Base-by-base conservation (phyloP, 371 early-diverging fungal species). In the Mucor lusitanicus region DNA sequence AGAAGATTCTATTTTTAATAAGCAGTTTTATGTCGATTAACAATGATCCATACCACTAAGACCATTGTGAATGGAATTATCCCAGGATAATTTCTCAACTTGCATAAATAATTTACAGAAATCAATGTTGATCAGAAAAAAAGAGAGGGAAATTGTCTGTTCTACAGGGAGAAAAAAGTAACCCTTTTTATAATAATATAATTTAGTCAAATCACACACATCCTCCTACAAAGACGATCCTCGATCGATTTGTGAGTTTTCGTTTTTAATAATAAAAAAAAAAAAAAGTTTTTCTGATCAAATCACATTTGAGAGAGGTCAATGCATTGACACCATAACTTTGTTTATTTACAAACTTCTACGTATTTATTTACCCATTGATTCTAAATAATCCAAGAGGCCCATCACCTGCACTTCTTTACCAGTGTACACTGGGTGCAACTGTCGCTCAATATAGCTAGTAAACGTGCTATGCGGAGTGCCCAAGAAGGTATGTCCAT, bases 381-480 rank as follows among this genome's bases (percentile, higher is more conserved):
- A 50, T 27, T 62, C 27, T 23, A 70, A 50, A 53, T 65, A 70
- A 15, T 70, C 66, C 53, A 56, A 9, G 15, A 70, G 48, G 12
- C 70, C 66, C 65, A 70, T 70, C 2, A 66, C 70, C 27, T 70
- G 53, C 0, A 70, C 66, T 48, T 46, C 13, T 59, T 72, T 61
- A n/a, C 64, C 48, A 0, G 72, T 79, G 55, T 84, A 84, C 1
- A 77, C 73, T 0, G 86, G 86, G 71, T 84, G 84, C 13, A 88
- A 48, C 40, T 88, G 84, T 27, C 83, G 75, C 65, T 81, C 73
- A 61, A 88, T 86, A 67, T 88, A 88, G 3, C 77, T 79, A 9
- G 85, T 83, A 53, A 89, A 89, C 9, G 87, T 87, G 30, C 87
- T 86, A 54, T 82, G 83, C 1, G 79, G 79, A 0, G 88, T 89